A percentile compares a stretch with the other conserved stretches of the same genome.
Conservation (phyloP, 2,329 filamentous ascomycete genomes). For the Penicillium sclerotigenum region DNA sequence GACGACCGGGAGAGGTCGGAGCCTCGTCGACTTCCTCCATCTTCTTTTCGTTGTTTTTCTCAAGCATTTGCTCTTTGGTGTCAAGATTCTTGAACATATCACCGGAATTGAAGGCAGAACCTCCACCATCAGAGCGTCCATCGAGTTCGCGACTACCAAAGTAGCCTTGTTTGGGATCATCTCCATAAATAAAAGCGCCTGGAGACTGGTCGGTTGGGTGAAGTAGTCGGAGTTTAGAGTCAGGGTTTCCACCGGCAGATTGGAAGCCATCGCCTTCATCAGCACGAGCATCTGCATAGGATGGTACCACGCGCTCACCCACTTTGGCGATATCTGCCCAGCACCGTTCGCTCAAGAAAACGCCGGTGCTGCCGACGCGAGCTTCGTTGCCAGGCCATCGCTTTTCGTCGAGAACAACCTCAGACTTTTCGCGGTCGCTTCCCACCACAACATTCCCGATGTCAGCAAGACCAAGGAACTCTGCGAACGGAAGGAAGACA, state of each 20-base stretch:
- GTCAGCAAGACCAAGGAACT: constrained; percentile 87
- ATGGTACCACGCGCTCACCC: constrained; percentile 57
- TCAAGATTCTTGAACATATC: constrained; percentile 99
- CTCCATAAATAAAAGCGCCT: constrained; percentile 61
- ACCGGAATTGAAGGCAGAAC: constrained; percentile 82
- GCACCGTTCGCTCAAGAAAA: constrained; percentile 92
- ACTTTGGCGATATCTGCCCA: constrained; percentile 88
- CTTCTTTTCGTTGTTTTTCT: constrained; percentile 87
- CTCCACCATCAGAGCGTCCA: constrained; percentile 83
- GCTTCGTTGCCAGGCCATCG: constrained; percentile 92
- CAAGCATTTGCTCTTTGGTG: constrained; percentile 88
- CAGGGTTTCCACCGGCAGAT: constrained; percentile 45
- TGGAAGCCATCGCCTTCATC: constrained; percentile 58
- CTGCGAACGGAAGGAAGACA: constrained; percentile 89
- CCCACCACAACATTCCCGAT: constrained; percentile 81
- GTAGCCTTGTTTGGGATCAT: constrained; percentile 76
- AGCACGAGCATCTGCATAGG: constrained; percentile 58
- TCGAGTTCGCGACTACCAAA: constrained; percentile 79
- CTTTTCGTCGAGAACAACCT: constrained; percentile 86
- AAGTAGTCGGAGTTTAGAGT: constrained; percentile 58
- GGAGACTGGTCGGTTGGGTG: constrained; percentile 48
- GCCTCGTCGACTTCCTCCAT: constrained; percentile 87
- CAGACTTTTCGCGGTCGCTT: constrained; percentile 86
- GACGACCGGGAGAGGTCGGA: constrained; percentile 72
- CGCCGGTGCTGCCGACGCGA: constrained; percentile 81